These are phyloP conservation scores for Aureobasidium pullulans DNA, from an alignment of 2,329 filamentous ascomycete species.

Conservation along the genomic window DNA sequence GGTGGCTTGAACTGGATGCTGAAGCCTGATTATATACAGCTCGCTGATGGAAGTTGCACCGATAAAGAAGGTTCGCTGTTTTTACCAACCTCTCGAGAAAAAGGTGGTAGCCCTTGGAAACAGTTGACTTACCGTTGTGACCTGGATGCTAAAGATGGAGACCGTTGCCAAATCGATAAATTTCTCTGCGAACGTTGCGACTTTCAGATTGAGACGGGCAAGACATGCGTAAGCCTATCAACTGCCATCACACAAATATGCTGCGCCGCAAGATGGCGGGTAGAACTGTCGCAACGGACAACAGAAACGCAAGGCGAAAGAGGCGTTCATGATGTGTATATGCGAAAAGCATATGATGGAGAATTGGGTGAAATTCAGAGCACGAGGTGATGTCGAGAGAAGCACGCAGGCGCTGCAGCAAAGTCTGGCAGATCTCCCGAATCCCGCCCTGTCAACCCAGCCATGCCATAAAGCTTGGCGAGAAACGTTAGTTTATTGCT, in stretches of 20 bases:
- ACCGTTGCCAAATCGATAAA: slow-evolving; percentile 15
- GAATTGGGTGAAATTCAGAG: neutral
- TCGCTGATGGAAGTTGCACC: neutral
- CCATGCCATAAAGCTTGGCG: slow-evolving; percentile 3
- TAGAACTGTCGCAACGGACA: neutral
- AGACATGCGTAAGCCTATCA: neutral
- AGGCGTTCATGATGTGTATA: neutral
- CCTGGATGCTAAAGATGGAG: slow-evolving; percentile 3
- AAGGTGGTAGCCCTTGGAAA: neutral
- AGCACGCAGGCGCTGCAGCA: slow-evolving; percentile 3
- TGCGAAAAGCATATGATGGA: neutral
- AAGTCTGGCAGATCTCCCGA: slow-evolving; percentile 1
- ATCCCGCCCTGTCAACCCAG: neutral
- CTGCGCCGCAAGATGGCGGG: neutral
- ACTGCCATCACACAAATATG: neutral
- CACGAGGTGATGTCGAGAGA: slow-evolving; percentile 6
- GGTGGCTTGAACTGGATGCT: neutral
- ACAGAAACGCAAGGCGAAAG: neutral
- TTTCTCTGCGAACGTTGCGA: neutral
- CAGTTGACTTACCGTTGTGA: slow-evolving; percentile 11
- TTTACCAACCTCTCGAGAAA: neutral
- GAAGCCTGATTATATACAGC: slow-evolving; percentile 5
- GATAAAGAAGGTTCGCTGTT: neutral
- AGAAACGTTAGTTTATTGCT: slow-evolving; percentile 6
- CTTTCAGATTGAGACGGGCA: slow-evolving; percentile 9